Evolutionary conservation across 495 filamentous ascomycete species (phyloP).

Genomic region (Hypoxylon rickii): DNA sequence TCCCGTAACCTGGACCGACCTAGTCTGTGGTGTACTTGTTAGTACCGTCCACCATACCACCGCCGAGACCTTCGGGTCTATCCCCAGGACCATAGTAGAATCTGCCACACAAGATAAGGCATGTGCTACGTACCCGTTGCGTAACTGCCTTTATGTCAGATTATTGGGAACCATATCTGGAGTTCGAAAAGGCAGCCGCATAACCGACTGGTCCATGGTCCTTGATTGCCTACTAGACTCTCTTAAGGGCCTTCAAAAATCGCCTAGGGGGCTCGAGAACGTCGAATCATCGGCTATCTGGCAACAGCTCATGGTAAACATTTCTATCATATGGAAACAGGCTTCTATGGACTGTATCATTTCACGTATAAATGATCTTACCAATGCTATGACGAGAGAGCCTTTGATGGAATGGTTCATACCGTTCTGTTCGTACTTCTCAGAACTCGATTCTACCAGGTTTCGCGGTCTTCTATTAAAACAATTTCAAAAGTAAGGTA

Average conservation of each 20-base stretch:
- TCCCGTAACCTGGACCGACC: conserved; percentile 57
- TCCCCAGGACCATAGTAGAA: conserved; percentile 63
- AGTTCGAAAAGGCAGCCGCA: conserved; percentile 76
- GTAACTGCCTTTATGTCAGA: conserved; percentile 58
- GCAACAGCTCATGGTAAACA: conserved; percentile 60
- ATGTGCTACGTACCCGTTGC: conserved; percentile 40
- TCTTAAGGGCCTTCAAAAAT: conserved; percentile 51
- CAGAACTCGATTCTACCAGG: conserved; percentile 70
- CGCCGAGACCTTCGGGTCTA: conserved; percentile 66
- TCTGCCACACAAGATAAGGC: conserved; percentile 42
- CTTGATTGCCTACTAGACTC: conserved; percentile 61
- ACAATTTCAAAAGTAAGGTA: conserved; percentile 74
- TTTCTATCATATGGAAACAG: conserved; percentile 70
- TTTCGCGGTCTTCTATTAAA: conserved; percentile 78
- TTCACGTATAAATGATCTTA: conserved; percentile 64
- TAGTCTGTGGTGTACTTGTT: conserved; percentile 74
- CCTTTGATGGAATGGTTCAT: conserved; percentile 72
- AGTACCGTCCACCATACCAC: conserved; percentile 82
- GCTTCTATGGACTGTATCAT: conserved; percentile 83
- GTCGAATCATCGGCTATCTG: conserved; percentile 54
- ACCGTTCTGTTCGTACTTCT: conserved; percentile 79
- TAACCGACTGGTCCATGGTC: conserved; percentile 71
- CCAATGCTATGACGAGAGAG: conserved; percentile 65
- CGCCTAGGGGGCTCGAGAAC: conserved; percentile 41
- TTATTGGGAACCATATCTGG: conserved; percentile 70